A percentile compares a stretch with the other conserved stretches of the same genome.
phyloP scores from a whole-genome alignment of 805 yeast species.

The Starmerella asiatica region DNA sequence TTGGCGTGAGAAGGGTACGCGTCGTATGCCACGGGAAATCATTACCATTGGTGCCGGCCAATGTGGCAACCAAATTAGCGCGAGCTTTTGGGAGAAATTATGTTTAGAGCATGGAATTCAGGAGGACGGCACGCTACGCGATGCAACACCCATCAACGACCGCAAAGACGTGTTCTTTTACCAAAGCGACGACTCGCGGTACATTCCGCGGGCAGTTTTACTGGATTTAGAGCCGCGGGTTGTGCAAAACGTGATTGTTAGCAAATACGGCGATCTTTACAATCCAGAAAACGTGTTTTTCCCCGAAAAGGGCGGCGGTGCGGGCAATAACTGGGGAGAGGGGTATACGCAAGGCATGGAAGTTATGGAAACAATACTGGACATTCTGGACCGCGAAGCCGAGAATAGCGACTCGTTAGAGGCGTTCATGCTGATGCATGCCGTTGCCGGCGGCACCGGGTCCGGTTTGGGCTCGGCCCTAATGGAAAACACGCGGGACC shows the following conservation, averaged over 20 bases:
- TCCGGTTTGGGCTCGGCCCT: constrained; percentile 84
- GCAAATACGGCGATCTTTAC: constrained; percentile 47
- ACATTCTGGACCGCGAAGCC: constrained; percentile 75
- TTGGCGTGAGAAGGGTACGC: too few relatives aligned
- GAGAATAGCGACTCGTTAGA: constrained; percentile 83
- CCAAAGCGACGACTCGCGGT: constrained; percentile 56
- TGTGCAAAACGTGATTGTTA: constrained; percentile 45
- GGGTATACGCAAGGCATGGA: constrained; percentile 68
- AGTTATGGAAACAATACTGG: constrained; percentile 59
- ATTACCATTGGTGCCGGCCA: constrained; percentile 46
- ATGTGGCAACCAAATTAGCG: constrained; percentile 94
- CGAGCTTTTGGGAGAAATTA: constrained; percentile 81
- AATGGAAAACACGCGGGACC: constrained; percentile 64
- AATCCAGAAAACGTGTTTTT: constrained; percentile 72
- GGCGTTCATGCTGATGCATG: constrained; percentile 81
- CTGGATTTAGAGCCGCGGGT: constrained; percentile 83
- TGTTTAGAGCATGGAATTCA: constrained; percentile 74
- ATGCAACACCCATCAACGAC: constrained; percentile 39
- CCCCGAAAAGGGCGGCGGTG: constrained; percentile 54
- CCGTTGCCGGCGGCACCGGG: constrained; percentile 98
- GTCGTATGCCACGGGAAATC: constrained; percentile 27
- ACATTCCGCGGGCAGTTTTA: constrained; percentile 76
- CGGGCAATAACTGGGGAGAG: constrained; percentile 91
- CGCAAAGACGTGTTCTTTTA: constrained; percentile 75
- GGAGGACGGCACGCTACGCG: constrained; percentile 44